Base-by-base conservation (phyloP, 192 early-diverging fungal species). In the Entomortierella beljakovae region DNA sequence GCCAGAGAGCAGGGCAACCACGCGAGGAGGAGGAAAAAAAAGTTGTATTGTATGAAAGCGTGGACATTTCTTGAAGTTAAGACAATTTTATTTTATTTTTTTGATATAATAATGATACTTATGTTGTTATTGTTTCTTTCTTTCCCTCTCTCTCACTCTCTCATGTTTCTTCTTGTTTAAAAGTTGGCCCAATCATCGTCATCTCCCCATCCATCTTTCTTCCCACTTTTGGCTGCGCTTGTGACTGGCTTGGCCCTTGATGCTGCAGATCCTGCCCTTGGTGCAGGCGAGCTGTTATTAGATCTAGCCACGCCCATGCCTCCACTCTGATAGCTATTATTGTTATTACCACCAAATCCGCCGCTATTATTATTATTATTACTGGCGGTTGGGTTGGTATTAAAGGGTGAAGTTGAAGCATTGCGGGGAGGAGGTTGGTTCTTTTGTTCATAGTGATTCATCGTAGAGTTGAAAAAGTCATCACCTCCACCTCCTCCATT, bases 361-460 rank as follows among this genome's bases (percentile, higher is more conserved):
- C 33, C 28, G 48, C 48, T 63, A n/a, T 26, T 32, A 40, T 26
- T 37, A 29, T 71, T 71, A 35, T 35, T 60, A 57, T 33, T 37
- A 46, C 22, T 61, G 35, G 34, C 26, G 57, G 10, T 73, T 31
- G 33, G 25, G 33, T 37, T 66, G 43, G 22, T 61, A 51, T 61
- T 67, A 28, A 28, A 58, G 32, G 60, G 61, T 23, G 64, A 69
- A 25, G 72, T 64, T 29, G 70, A 70, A 46, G 58, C 60, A 46
- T 58, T 76, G 25, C 73, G 67, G 23, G 33, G 50, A 3, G 79
- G 53, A 13, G 59, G 82, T n/a, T 66, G 66, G 58, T 83, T 80
- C 53, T 56, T 76, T 71, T 76, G 65, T 49, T 84, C 79, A 51
- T 84, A 84, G 31, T 84, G 79, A 61, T 84, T 84, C 61, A 81